Percentiles rank a stretch among this genome's conserved stretches.
These are phyloP conservation scores for Pulveroboletus sp. DNA, from an alignment of 768 basidiomycete genomes.

Conservation along the genomic window DNA sequence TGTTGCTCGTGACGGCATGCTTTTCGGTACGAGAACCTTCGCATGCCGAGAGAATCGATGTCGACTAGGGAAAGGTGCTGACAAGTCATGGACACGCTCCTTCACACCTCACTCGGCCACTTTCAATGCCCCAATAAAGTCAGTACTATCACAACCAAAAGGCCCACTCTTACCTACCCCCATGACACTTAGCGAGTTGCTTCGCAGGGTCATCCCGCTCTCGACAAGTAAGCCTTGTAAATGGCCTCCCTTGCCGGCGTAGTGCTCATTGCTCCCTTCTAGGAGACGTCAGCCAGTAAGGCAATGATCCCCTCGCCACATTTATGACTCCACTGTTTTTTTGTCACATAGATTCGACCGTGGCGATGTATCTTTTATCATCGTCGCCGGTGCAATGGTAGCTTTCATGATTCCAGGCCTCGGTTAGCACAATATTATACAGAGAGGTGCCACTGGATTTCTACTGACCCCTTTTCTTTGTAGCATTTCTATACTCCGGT, in stretches of 20 bases:
- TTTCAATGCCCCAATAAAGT: neutral
- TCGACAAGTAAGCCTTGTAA: constrained; percentile 15
- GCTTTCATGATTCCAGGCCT: constrained; percentile 76
- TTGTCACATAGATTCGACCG: constrained; percentile 50
- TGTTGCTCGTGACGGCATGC: neutral
- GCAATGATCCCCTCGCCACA: constrained; percentile 2
- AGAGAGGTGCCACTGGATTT: neutral
- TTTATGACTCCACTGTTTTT: constrained; percentile 5
- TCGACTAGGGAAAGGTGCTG: neutral
- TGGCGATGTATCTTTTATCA: constrained; percentile 70
- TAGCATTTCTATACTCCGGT: constrained; percentile 72
- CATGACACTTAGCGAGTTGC: constrained; percentile 9
- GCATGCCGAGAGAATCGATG: neutral
- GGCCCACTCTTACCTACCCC: neutral
- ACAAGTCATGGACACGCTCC: neutral
- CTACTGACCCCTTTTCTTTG: neutral
- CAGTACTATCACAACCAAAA: neutral
- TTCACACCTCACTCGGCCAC: neutral
- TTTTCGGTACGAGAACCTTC: neutral
- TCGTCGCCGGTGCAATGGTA: constrained; percentile 64
- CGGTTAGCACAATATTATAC: constrained; percentile 34
- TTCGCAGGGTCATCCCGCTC: neutral
- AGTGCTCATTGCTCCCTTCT: neutral
- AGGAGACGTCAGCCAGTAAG: constrained; percentile 30
- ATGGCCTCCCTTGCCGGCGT: constrained; percentile 1